Percentiles rank a stretch among this genome's conserved stretches.
These are phyloP conservation scores for Cladosporium austrohemisphaericum DNA, from an alignment of 2,329 filamentous ascomycete species.

Conservation along the genomic window DNA sequence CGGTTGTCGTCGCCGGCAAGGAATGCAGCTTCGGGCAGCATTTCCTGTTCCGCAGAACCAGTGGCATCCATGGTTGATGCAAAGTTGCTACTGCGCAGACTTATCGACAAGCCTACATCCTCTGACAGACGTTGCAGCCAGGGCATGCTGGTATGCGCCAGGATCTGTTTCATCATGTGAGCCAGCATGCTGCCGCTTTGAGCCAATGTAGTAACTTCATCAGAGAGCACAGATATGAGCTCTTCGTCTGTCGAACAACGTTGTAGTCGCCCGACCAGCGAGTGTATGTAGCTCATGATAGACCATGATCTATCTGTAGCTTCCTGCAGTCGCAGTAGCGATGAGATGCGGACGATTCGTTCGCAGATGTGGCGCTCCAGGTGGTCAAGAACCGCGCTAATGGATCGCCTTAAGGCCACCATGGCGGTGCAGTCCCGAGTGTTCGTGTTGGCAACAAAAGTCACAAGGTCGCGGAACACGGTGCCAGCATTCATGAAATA, in stretches of 20 bases:
- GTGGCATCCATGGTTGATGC: slow-evolving; percentile 28
- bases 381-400: slow-evolving; percentile 38
- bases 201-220: slow-evolving; percentile 18
- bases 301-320: slow-evolving; percentile 38
- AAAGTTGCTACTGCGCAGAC: neutral
- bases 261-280: slow-evolving; percentile 14
- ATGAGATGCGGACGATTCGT: slow-evolving; percentile 27
- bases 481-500: slow-evolving; percentile 40
- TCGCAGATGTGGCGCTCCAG: slow-evolving; percentile 39
- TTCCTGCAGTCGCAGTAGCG: slow-evolving; percentile 40
- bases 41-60: slow-evolving; percentile 51
- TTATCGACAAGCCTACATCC: neutral
- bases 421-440: slow-evolving; percentile 32
- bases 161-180: slow-evolving; percentile 18
- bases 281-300: slow-evolving; percentile 21
- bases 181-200: slow-evolving; percentile 19
- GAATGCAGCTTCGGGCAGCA: slow-evolving; percentile 55
- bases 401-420: slow-evolving; percentile 41
- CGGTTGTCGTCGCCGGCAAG: slow-evolving; percentile 64
- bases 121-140: slow-evolving; percentile 26
- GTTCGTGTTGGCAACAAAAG: slow-evolving; percentile 12
- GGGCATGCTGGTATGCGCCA: slow-evolving; percentile 24
- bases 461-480: slow-evolving; percentile 21
- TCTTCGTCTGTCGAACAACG: slow-evolving; percentile 21
- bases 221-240: slow-evolving; percentile 24